These are phyloP conservation scores for Amniculicola lignicola DNA, from an alignment of 495 filamentous ascomycete species.

Conservation along the genomic window DNA sequence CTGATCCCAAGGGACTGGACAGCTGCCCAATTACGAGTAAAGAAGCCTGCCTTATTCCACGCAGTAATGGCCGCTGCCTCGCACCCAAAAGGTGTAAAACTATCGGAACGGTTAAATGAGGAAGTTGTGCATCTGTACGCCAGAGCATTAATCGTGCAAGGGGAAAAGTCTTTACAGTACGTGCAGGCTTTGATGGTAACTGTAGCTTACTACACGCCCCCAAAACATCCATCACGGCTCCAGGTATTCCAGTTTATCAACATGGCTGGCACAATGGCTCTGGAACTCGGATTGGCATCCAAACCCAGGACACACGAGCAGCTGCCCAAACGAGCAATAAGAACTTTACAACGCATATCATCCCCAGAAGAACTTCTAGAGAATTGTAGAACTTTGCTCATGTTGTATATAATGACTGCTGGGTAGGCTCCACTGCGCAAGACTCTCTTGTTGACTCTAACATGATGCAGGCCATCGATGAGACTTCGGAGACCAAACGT, in stretches of 20 bases:
- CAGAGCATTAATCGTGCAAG: constrained; percentile 49
- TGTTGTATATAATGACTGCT: constrained; percentile 50
- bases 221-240: constrained; percentile 47
- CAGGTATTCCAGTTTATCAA: constrained; percentile 55
- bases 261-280: constrained; percentile 55
- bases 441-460: neutral
- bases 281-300: constrained; percentile 52
- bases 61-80: constrained; percentile 52
- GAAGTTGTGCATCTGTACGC: constrained; percentile 52
- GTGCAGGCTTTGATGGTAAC: constrained; percentile 53
- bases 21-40: constrained; percentile 43
- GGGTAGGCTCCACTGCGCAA: constrained; percentile 11
- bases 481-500: constrained; percentile 52
- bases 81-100: constrained; percentile 42
- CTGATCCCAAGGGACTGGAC: constrained; percentile 45
- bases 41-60: constrained; percentile 52
- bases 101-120: constrained; percentile 48
- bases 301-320: constrained; percentile 36
- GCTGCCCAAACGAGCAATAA: constrained; percentile 21
- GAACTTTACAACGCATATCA: constrained; percentile 17
- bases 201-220: constrained; percentile 52
- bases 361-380: constrained; percentile 30
- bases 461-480: constrained; percentile 48
- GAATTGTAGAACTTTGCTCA: constrained; percentile 44
- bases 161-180: constrained; percentile 55